Base-by-base conservation (phyloP, 139 green algal species). In the Pseudopediastrum boryanum region DNA sequence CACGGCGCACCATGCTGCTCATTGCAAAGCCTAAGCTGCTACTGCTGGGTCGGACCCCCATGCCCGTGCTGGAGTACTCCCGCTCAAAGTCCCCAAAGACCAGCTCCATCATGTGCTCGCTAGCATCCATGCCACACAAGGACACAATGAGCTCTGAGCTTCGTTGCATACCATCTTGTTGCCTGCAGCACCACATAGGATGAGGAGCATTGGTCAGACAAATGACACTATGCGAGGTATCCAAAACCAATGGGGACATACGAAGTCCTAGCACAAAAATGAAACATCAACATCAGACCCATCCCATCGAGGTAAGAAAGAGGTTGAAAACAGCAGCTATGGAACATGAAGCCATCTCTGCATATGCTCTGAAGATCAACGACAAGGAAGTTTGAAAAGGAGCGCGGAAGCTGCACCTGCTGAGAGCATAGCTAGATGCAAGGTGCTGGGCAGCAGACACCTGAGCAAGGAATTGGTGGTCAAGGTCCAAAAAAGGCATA, bases 41-140 rank as follows among this genome's bases (percentile, higher is more conserved):
- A 35, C 36, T 73, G 33, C 36, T 73, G 52, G n/a, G 25, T 4
- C 44, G n/a, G 29, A 35, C 44, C 10, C 27, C 58, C 10, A 10
- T 33, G 13, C 61, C 74, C 41, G 44, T 44, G 35, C 29, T 44
- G 44, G 25, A 35, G 44, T 72, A 73, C 46, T 80, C 74, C 31
- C 74, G 74, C 41, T 66, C 44, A 36, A 65, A 44, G 33, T n/a
- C 41, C 29, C 86, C 81, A 43, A 91, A 91, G 9, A 91, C 81
- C 6, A 91, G 81, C 63, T 91, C 77, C 75, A 88, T 75, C 54
- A 87, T 84, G 52, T 89, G 75, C 64, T 78, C 79, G 23, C 48
- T 76, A 16, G 80, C 77, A 41, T 89, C 73, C 52, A 62, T 63
- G 52, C 85, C 87, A 23, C 71, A 76, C 42, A 91, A 77, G 44